Evolutionary conservation across 495 filamentous ascomycete genomes (phyloP).

Genomic region (Pseudoneurospora amorphoporcata): DNA sequence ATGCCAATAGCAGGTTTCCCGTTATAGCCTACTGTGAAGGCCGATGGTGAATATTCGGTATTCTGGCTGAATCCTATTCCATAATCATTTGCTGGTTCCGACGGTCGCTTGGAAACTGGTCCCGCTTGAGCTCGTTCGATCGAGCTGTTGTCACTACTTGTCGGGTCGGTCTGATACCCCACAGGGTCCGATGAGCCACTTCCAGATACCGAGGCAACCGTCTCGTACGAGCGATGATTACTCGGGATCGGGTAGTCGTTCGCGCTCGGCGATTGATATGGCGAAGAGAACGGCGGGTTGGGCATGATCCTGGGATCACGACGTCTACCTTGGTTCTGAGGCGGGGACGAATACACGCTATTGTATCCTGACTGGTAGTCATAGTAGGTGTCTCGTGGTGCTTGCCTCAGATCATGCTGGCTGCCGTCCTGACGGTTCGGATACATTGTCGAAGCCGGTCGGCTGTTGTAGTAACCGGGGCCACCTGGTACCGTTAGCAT

Average conservation of each 20-base stretch:
- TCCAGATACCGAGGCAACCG: conserved; percentile 61
- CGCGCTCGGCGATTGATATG: conserved; percentile 23
- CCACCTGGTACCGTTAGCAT: conserved; percentile 23
- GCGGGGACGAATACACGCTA: conserved; percentile 27
- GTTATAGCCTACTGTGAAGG: conserved; percentile 23
- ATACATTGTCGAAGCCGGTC: conserved; percentile 35
- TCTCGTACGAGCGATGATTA: conserved; percentile 75
- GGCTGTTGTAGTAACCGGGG: conserved; percentile 36
- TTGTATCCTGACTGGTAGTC: conserved; percentile 23
- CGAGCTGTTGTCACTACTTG: conserved; percentile 81
- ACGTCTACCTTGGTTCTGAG: conserved; percentile 27
- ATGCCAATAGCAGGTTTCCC: background rate
- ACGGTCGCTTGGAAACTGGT: conserved; percentile 31
- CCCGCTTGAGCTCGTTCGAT: conserved; percentile 60
- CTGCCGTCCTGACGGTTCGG: conserved; percentile 29
- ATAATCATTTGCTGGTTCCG: conserved; percentile 35
- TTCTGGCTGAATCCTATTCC: conserved; percentile 35
- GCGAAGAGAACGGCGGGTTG: conserved; percentile 28
- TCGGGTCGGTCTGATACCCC: conserved; percentile 76
- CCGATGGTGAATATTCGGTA: conserved; percentile 23
- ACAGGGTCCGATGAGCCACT: conserved; percentile 60
- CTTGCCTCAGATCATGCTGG: conserved; percentile 27
- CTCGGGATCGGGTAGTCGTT: conserved; percentile 53
- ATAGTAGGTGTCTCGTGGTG: conserved; percentile 48
- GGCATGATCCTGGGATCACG: conserved; percentile 36